Base-by-base conservation (phyloP, 73 alveolate genomes). In the Urostyla sp. region DNA sequence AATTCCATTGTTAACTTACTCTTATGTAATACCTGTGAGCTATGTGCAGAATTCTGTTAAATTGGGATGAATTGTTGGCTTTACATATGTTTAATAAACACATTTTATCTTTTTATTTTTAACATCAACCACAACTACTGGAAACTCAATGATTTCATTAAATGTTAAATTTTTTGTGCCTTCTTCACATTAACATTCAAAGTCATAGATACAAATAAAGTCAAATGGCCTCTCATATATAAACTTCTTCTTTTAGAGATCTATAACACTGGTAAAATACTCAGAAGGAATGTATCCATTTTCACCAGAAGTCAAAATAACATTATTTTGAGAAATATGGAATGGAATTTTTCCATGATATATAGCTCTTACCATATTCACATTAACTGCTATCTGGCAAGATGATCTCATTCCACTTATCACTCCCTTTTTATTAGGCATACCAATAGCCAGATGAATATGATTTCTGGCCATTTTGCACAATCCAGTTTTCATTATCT, bases 141-240 rank as follows among this genome's bases (percentile, higher is more conserved):
- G 97, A 67, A 94, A 88, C 78, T 94, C 98, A 60, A 94, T 94
- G 55, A 94, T 91, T 60, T 92, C 97, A 59, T 81, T 72, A 16
- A 75, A 51, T 24, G 67, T 60, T 43, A 85, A 54, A 11, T 50
- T 49, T 34, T 75, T 49, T 15, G 59, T 66, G n/a, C 85, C 76
- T 32, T 90, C 61, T 27, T 87, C 86, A 58, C 97, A 91, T 28
- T 94, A 83, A 26, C 96, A 95, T 75, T 94, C 98, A 72, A 91
- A 91, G 66, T 94, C 98, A 74, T 92, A 80, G 43, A 94, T 94
- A 13, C 85, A 81, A 0, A 90, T 59, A 57, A 84, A 74, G 37
- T 94, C 97, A 44, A 92, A 48, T 7, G 84, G 89, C 18, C 54
- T 37, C 24, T 52, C 75, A 31, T 66, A 50, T 0, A 87, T 11